Evolutionary conservation across 345 rosid species (phyloP).

Genomic region (Arabis hirsuta): DNA sequence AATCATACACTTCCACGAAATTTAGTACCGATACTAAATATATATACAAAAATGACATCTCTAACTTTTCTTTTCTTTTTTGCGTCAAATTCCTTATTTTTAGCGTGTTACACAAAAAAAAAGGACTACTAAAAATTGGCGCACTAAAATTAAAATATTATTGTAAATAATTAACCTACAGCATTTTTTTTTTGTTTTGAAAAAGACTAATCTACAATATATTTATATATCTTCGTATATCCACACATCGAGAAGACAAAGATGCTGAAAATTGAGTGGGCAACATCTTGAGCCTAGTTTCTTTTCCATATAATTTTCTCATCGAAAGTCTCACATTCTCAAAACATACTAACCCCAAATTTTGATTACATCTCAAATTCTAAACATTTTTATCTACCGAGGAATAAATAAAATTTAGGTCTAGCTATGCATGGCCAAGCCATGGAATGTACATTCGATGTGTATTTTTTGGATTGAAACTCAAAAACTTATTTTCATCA

Average conservation of each 20-base stretch:
- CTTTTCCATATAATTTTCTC: conserved; percentile 14
- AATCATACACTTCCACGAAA: too few relatives aligned
- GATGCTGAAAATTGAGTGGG: conserved; percentile 39
- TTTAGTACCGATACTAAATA: too few relatives aligned
- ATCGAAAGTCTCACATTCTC: conserved; percentile 63
- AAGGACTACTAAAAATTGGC: too few relatives aligned
- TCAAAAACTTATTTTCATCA: not conserved
- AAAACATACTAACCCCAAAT: conserved; percentile 9
- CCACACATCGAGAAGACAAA: conserved; percentile 46
- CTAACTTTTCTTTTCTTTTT: too few relatives aligned
- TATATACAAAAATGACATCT: too few relatives aligned
- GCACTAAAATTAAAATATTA: too few relatives aligned
- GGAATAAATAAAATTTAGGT: conserved; percentile 21
- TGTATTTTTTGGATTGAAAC: not conserved
- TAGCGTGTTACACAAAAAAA: too few relatives aligned
- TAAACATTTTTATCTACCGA: not conserved
- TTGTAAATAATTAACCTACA: not conserved
- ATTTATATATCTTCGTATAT: not conserved
- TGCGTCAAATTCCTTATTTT: too few relatives aligned
- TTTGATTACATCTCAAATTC: not conserved
- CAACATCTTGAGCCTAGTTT: conserved; percentile 29
- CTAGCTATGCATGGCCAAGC: conserved; percentile 49
- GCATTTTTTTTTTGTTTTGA: too few relatives aligned
- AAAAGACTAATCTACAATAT: too few relatives aligned
- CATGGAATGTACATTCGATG: not conserved